Evolutionary conservation across 2,329 filamentous ascomycete genomes (phyloP), one percentile per base, ranked within the genome.

Genomic region (Neonectria punicea): DNA sequence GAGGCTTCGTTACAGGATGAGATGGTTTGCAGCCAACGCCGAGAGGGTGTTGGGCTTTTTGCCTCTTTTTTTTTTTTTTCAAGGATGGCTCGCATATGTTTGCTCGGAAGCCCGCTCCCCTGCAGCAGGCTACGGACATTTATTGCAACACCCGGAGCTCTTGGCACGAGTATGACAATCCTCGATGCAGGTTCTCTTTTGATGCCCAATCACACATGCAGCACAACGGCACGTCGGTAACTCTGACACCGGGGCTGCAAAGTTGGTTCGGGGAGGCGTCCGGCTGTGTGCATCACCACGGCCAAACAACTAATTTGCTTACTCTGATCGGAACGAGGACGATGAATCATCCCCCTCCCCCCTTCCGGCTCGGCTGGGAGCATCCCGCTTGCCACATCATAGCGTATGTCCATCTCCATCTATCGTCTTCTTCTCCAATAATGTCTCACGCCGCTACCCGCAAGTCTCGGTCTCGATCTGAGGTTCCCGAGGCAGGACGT

Each of bases 261-360:
- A 61, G 63, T 57, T 63, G 32, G 32, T 50, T 57, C 50, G 54
- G 36, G 44, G 68, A 72, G 70, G 68, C 71, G 65, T 69, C 32
- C 71, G 68, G 71, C 56, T 64, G 41, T 50, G 58, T 73, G 70
- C 71, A 73, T 68, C 16, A 22, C 28, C 58, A 53, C 39, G 39
- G 61, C 57, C 56, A 41, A 55, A 43, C 53, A 43, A 30, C 41
- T 57, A 47, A 3, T 28, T 53, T 59, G 58, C 61, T 63, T 53
- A 60, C 36, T 58, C 54, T 59, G 53, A 63, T 73, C 71, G 71
- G 71, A 69, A 73, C 44, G 30, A 58, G 18, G 65, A 51, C 56
- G 66, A 57, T 61, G 68, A 70, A 71, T 49, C 69, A 69, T 57
- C 51, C 49, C 58, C 71, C 64, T 63, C 68, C 46, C 46, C n/a